These are phyloP conservation scores for Turnera subulata DNA, from an alignment of 345 rosid genomes.

Conservation along the genomic window DNA sequence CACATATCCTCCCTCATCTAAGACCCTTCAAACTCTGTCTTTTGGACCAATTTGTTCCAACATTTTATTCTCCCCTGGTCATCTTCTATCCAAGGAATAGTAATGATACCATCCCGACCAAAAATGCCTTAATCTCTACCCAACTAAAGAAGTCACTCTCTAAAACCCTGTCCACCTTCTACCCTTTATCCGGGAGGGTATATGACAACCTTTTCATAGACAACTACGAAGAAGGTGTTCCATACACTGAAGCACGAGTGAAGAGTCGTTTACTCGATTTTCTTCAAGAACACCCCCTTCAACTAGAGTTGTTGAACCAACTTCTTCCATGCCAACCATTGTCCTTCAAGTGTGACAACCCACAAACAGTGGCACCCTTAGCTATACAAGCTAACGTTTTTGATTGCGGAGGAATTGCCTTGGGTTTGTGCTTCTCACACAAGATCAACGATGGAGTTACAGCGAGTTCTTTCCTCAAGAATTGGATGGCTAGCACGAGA, in stretches of 20 bases:
- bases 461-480: not conserved
- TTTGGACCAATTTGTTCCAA: too few species aligned
- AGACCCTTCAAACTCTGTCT: too few species aligned
- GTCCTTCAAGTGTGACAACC: not conserved
- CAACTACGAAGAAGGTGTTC: slow-evolving; percentile 5
- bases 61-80: too few species aligned
- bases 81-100: too few species aligned
- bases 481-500: too few species aligned
- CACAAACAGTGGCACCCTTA: not conserved
- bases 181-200: not conserved
- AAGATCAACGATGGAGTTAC: slow-evolving; percentile 3
- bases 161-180: not conserved
- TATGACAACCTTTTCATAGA: not conserved
- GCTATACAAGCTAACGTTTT: slow-evolving; percentile 11
- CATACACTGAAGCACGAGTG: not conserved
- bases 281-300: not conserved
- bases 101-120: too few species aligned
- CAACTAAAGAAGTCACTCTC: too few species aligned
- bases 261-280: slow-evolving; percentile 3
- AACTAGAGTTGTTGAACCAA: not conserved
- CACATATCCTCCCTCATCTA: too few species aligned
- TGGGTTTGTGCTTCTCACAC: slow-evolving; percentile 11
- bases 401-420: slow-evolving; percentile 12
- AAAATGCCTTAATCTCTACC: too few species aligned
- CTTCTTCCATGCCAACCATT: not conserved